Evolutionary conservation across 352 stramenopile species (phyloP), one percentile per base, ranked within the genome.

Genomic region (Albugo candida): DNA sequence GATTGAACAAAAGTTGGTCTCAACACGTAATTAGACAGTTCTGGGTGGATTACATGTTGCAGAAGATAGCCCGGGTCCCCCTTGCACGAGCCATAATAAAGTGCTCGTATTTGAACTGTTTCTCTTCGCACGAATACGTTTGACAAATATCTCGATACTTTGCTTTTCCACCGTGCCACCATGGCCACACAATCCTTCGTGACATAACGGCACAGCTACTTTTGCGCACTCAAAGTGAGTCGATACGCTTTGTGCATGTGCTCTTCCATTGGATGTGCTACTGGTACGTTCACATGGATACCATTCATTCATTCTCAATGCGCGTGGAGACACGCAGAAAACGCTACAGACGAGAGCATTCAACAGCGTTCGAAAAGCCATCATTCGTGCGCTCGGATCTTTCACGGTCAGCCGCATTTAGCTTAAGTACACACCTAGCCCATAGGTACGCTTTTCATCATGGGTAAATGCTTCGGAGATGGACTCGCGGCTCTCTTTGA

Each of bases 41-140:
- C n/a, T n/a, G n/a, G n/a, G n/a, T n/a, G 24, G 24, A 31, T 3
- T 31, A 31, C 24, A 31, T 31, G 8, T n/a, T n/a, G 8, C 24
- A 31, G 24, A 8, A 31, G 8, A 31, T 8, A 31, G 24, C 3
- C 64, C 67, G 0, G 64, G 57, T 4, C 62, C 64, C 11, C 64
- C 66, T 56, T 70, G 55, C 21, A 75, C 43, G 27, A 75, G 52
- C 64, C 64, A 74, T 31, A 31, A 8, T 2, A 78, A 49, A 45
- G 69, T 73, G 2, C 50, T 47, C 13, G 52, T 50, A 19, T 39
- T 46, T 11, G 53, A 49, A 6, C 51, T 11, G 34, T 67, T 50
- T 13, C 20, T 42, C 18, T 2, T 21, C 24, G 61, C 62, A 14
- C 42, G 45, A 1, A 73, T 41, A 3, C 67, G 55, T 48, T 78